Base-by-base conservation (phyloP, 2,329 filamentous ascomycete species). In the Sphaerulina vaccinii region DNA sequence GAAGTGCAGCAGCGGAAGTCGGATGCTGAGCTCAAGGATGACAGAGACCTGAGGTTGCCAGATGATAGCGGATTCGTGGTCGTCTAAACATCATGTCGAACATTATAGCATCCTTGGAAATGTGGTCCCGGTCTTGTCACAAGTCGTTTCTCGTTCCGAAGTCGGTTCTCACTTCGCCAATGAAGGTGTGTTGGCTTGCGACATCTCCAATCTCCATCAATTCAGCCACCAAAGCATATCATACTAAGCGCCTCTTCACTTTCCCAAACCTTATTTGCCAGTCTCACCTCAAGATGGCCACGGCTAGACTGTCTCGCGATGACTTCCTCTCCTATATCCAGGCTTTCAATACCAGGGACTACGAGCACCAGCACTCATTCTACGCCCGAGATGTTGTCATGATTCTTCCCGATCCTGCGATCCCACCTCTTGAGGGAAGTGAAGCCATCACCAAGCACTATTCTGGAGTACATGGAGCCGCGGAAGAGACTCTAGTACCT, bases 1-100 rank as follows among this genome's bases (percentile, higher is more conserved):
- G 41, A 35, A 16, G 13, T 57, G 11, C n/a, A 16, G 13, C 18
- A 18, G 21, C 80, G 33, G 73, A 80, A 62, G 18, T 79, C 80
- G 18, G 35, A 80, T 77, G 10, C 68, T 35, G 11, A 83, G 73
- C 21, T 78, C 68, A 1, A 71, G 48, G 11, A 71, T 58, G 39
- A 83, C n/a, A 27, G 50, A 15, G 44, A 44, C 7, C 7, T 52
- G 23, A 48, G 24, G 11, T 15, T 16, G 3, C 35, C 37, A 9
- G 37, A 49, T 18, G 46, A 41, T 18, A 29, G 27, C 22, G 46
- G 46, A 3, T 49, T 49, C 21, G 46, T 42, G 8, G 18, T 49
- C 10, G 37, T 49, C 19, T 41, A 21, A 41, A 9, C n/a, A n/a
- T n/a, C n/a, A n/a, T n/a, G n/a, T n/a, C n/a, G n/a, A n/a, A n/a